Percentiles rank a stretch among this genome's conserved stretches.
Evolutionary conservation across 2,329 filamentous ascomycete genomes (phyloP).

Genomic region (Verticillium zaregamsianum): DNA sequence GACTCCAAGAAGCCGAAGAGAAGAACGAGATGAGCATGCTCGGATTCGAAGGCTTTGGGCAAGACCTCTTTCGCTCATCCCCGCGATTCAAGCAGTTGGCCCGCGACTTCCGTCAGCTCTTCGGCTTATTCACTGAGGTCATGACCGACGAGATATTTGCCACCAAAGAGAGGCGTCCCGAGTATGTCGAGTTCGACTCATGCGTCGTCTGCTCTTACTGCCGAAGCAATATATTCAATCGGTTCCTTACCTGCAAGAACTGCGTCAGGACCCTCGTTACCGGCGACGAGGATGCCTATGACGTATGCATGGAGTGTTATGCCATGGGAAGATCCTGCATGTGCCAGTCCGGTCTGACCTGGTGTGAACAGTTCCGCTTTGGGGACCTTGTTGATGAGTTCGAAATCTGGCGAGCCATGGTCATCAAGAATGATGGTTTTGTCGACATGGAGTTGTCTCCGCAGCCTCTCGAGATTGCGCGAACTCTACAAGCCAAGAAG

Average conservation of each 20-base stretch:
- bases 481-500: constrained; percentile 65
- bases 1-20: constrained; percentile 53
- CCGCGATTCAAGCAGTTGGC: constrained; percentile 63
- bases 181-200: constrained; percentile 79
- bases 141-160: constrained; percentile 84
- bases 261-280: constrained; percentile 66
- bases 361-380: constrained; percentile 94
- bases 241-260: constrained; percentile 86
- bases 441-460: constrained; percentile 64
- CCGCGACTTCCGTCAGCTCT: constrained; percentile 77
- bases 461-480: constrained; percentile 65
- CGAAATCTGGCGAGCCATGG: constrained; percentile 75
- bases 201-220: constrained; percentile 96
- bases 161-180: constrained; percentile 64
- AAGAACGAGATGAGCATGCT: constrained; percentile 39
- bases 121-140: constrained; percentile 72
- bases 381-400: constrained; percentile 71
- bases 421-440: constrained; percentile 69
- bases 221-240: constrained; percentile 93
- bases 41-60: constrained; percentile 42
- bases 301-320: constrained; percentile 97
- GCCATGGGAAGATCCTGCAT: constrained; percentile 93
- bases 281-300: constrained; percentile 79
- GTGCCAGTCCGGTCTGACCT: constrained; percentile 79
- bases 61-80: constrained; percentile 36